These are phyloP conservation scores for Metrosideros polymorpha DNA, from an alignment of 441 rosid species.

Conservation along the genomic window DNA sequence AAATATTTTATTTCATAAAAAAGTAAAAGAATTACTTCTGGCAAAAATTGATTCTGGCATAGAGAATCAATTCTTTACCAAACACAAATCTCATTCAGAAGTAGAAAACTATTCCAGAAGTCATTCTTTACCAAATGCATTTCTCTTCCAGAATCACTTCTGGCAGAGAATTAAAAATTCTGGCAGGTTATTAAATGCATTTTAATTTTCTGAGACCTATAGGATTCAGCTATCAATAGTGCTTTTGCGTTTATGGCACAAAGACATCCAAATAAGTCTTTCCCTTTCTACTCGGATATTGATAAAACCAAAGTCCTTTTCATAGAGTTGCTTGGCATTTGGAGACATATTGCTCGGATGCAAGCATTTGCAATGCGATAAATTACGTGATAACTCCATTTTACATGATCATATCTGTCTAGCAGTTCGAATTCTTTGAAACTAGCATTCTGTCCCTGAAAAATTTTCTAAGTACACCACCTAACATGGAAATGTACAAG, in stretches of 20 bases:
- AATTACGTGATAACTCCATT: not conserved
- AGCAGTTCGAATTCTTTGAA: not conserved
- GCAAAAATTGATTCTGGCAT: too few relatives aligned
- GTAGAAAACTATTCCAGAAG: too few relatives aligned
- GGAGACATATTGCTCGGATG: not conserved
- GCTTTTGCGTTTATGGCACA: not conserved
- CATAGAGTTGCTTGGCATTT: not conserved
- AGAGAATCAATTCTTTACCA: too few relatives aligned
- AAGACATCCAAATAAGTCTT: not conserved
- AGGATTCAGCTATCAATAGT: not conserved
- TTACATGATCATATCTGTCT: not conserved
- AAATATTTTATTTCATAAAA: too few relatives aligned
- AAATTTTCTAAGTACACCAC: accelerated
- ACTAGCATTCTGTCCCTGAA: not conserved
- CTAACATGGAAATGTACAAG: not conserved
- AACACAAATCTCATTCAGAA: too few relatives aligned
- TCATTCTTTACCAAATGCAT: too few relatives aligned
- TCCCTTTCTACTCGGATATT: not conserved
- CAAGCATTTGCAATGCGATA: not conserved
- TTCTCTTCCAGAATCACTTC: too few relatives aligned
- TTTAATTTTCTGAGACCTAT: not conserved
- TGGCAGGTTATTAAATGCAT: too few relatives aligned
- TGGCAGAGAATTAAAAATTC: too few relatives aligned
- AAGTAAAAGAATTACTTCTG: too few relatives aligned
- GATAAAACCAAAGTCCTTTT: not conserved